A percentile compares a stretch with the other conserved stretches of the same genome.
These are phyloP conservation scores for Triticum aestivum DNA, from an alignment of 176 grass and related monocot species.

Conservation along the genomic window DNA sequence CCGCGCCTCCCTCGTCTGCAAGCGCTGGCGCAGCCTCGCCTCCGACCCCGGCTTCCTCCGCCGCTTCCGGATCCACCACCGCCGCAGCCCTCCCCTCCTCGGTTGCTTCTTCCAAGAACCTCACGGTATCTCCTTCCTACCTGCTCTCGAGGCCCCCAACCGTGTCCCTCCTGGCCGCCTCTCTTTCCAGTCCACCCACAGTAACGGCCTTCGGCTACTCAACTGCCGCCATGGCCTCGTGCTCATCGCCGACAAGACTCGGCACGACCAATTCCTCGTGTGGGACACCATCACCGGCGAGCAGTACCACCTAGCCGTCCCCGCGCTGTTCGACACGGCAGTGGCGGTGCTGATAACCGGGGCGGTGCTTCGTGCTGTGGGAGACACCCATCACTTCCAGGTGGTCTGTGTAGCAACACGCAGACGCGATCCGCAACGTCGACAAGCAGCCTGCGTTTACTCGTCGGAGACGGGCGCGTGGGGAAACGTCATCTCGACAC, in stretches of 20 bases:
- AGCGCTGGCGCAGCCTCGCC: neutral
- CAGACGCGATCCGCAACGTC: too few relatives aligned
- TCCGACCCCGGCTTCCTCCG: neutral
- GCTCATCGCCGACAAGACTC: neutral
- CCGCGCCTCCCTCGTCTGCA: neutral
- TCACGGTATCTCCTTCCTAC: neutral
- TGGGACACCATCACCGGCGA: neutral
- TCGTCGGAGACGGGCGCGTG: neutral
- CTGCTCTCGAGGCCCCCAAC: neutral
- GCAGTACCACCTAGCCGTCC: neutral
- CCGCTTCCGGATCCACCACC: neutral
- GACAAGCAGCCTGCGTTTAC: neutral
- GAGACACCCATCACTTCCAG: neutral
- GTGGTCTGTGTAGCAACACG: neutral
- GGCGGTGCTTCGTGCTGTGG: neutral
- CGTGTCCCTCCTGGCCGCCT: neutral
- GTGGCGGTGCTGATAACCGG: accelerated
- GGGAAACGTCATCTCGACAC: neutral
- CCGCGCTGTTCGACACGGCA: neutral
- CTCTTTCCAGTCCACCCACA: neutral
- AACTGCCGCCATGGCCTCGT: neutral
- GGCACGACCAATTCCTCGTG: neutral
- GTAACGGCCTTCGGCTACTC: accelerated
- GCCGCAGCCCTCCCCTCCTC: neutral
- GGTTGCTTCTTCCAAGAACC: neutral